Base-by-base conservation (phyloP, 2,329 filamentous ascomycete genomes). In the Paecilomyces fulvus region DNA sequence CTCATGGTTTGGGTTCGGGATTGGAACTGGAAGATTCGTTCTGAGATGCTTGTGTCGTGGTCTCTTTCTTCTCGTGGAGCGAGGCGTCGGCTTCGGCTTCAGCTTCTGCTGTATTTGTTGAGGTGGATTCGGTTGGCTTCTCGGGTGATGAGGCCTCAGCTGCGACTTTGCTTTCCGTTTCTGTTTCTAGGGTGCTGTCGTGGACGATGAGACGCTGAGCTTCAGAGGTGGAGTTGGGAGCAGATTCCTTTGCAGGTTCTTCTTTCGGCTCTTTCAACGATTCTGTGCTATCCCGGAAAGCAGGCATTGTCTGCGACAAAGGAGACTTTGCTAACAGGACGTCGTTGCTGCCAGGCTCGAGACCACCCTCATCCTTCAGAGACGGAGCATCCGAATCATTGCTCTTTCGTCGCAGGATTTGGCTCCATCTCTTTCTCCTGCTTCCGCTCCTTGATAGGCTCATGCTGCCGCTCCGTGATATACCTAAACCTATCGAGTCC, bases 381-480 rank as follows among this genome's bases (percentile, higher is more conserved):
- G 64, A 59, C 21, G 51, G 43, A 17, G 59, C 55, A 10, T 56
- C 52, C 30, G 66, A 64, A 31, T 72, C 70, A 28, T 65, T 62
- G 23, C 69, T 69, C 8, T 68, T 65, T 48, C 64, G 65, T 20
- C 69, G 61, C 17, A 74, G 56, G 10, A 72, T 65, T 57, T 69
- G 73, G 53, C 72, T 73, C 68, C 68, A 73, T 59, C 70, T 61
- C 61, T 73, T 72, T 53, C 68, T 65, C 52, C 67, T 63, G 51
- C 69, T 72, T 20, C 61, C 60, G 51, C 69, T 72, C 30, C 69
- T 68, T 5, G 65, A 64, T 5, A 71, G 58, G 33, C 69, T 65
- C 52, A 67, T 61, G 51, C 69, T 72, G 17, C 61, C 60, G 52
- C 69, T 72, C 30, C 69, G 68, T 7, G 65, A 64, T 3, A 71